phyloP scores from a whole-genome alignment of 2,329 filamentous ascomycete species.

The Talaromyces verruculosus region DNA sequence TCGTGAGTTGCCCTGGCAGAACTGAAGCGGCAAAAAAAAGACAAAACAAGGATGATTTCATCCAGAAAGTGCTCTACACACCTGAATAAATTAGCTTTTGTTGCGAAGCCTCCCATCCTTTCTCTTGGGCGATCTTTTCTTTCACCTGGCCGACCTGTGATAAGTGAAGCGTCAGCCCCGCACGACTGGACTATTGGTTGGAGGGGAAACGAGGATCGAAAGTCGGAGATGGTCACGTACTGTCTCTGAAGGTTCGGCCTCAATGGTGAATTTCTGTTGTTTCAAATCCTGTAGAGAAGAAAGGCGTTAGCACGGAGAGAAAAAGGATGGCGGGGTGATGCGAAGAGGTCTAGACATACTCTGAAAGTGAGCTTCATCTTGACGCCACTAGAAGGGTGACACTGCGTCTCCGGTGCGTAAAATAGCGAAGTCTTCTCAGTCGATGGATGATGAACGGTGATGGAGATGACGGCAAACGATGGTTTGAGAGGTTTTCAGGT shows the following conservation, averaged over 20 bases:
- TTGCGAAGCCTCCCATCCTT: constrained; percentile 86
- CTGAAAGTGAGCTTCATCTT: constrained; percentile 73
- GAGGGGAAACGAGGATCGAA: constrained; percentile 16
- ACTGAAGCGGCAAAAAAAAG: background rate
- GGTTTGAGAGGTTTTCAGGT: background rate
- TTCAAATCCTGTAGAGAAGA: constrained; percentile 74
- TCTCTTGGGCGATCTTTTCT: constrained; percentile 85
- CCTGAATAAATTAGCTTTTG: constrained; percentile 99
- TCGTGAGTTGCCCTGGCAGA: background rate
- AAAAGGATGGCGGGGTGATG: background rate
- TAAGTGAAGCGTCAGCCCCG: constrained; percentile 36
- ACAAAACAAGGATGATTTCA: background rate
- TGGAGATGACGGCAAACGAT: background rate
- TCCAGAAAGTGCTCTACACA: constrained; percentile 47
- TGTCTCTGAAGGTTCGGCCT: constrained; percentile 87
- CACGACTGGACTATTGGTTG: constrained; percentile 25
- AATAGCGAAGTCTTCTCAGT: background rate
- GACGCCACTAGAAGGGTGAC: constrained; percentile 34
- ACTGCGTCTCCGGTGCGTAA: constrained; percentile 10
- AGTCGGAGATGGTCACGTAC: constrained; percentile 55
- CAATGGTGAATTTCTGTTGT: constrained; percentile 97
- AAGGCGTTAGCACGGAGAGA: constrained; percentile 27
- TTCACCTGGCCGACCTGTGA: constrained; percentile 82
- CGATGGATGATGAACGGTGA: background rate
- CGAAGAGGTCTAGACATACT: constrained; percentile 43